Conservation (phyloP, 2,329 filamentous ascomycete genomes). For the Coccinonectria pachysandricola region DNA sequence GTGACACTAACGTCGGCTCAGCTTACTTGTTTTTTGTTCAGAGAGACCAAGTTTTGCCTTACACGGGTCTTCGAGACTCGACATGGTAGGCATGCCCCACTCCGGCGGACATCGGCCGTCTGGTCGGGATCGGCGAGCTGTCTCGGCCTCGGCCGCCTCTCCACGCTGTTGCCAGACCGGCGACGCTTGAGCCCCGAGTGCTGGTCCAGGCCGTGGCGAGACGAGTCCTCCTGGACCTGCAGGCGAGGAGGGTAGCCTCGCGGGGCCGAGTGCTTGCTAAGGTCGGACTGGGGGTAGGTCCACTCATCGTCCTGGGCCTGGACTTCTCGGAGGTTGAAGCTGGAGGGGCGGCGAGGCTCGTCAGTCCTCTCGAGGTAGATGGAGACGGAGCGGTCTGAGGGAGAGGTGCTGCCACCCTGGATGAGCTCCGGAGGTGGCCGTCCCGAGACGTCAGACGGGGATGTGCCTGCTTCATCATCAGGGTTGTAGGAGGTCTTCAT, state of each 20-base stretch:
- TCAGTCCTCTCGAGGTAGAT: slow-evolving; percentile 22
- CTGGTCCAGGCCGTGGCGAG: slow-evolving; percentile 13
- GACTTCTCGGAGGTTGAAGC: slow-evolving; percentile 24
- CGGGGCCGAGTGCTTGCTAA: slow-evolving; percentile 21
- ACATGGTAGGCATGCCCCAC: slow-evolving; percentile 38
- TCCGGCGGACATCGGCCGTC: slow-evolving; percentile 39
- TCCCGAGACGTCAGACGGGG: slow-evolving; percentile 26
- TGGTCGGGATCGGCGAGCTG: slow-evolving; percentile 31
- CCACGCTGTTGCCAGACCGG: slow-evolving; percentile 22
- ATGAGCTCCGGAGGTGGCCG: slow-evolving; percentile 29
- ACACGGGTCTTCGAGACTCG: slow-evolving; percentile 38
- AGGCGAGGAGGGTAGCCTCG: slow-evolving; percentile 24
- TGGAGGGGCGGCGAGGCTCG: slow-evolving; percentile 20
- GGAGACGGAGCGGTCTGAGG: slow-evolving; percentile 30
- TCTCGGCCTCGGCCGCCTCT: slow-evolving; percentile 24
- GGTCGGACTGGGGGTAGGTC: slow-evolving; percentile 28
- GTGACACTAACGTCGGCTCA: slow-evolving; percentile 26
- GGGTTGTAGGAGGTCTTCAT: slow-evolving; percentile 25
- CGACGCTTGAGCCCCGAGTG: slow-evolving; percentile 26
- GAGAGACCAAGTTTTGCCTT: slow-evolving; percentile 21
- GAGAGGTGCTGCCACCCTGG: slow-evolving; percentile 28
- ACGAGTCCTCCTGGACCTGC: slow-evolving; percentile 20
- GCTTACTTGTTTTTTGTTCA: slow-evolving; percentile 12
- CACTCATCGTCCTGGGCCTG: slow-evolving; percentile 30
- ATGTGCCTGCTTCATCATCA: slow-evolving; percentile 22